Conservation (phyloP, 805 yeast genomes). For the Cephaloascus fragrans region DNA sequence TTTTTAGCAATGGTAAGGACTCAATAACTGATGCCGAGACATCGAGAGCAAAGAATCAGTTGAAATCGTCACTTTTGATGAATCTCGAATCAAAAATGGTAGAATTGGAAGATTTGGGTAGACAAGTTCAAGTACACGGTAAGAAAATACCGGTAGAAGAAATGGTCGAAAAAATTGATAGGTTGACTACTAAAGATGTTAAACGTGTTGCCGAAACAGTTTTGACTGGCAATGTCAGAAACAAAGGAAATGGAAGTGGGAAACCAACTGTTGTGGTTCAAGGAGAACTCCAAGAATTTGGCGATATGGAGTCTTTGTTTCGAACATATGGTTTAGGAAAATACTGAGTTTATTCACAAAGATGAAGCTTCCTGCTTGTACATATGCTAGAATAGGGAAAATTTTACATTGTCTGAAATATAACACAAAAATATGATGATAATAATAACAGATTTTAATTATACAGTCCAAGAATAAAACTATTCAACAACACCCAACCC, state of each 20-base stretch:
- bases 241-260: conserved; percentile 35
- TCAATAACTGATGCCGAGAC: conserved; percentile 68
- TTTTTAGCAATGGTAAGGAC: conserved; percentile 35
- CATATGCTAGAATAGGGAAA: too few species aligned
- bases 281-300: conserved; percentile 79
- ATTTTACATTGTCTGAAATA: too few species aligned
- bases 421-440: too few species aligned
- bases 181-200: conserved; percentile 58
- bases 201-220: conserved; percentile 66
- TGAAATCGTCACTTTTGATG: conserved; percentile 81
- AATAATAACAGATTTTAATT: too few species aligned
- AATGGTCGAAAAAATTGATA: conserved; percentile 72
- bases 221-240: conserved; percentile 55
- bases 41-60: conserved; percentile 83
- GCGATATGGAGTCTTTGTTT: conserved; percentile 65
- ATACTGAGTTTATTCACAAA: too few species aligned
- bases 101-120: conserved; percentile 90
- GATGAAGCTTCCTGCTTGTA: too few species aligned
- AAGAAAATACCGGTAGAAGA: conserved; percentile 65
- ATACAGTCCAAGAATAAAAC: too few species aligned
- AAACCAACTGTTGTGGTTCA: conserved; percentile 83
- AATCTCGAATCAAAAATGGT: conserved; percentile 88
- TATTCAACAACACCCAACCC: too few species aligned
- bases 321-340: conserved; percentile 67
- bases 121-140: conserved; percentile 85